Percentiles rank a stretch among this genome's conserved stretches.
phyloP scores from a whole-genome alignment of 331 rosid species.

The Saraca asoca region DNA sequence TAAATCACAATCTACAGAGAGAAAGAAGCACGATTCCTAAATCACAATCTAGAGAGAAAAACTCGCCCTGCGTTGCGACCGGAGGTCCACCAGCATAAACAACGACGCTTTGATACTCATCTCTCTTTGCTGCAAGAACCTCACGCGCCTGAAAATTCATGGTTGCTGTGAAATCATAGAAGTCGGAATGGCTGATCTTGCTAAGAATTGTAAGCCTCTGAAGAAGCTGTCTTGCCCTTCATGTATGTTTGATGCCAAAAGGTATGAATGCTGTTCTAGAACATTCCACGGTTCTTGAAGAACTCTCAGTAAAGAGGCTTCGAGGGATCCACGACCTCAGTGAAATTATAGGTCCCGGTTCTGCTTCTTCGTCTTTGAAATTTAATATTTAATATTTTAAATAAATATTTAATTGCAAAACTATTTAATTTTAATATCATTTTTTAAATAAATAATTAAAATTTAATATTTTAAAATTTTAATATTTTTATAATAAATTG shows the following conservation, averaged over 20 bases:
- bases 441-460: too few relatives aligned
- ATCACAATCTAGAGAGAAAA: too few relatives aligned
- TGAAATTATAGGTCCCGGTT: conserved; percentile 45
- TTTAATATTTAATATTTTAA: too few relatives aligned
- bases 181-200: conserved; percentile 56
- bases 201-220: conserved; percentile 55
- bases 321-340: conserved; percentile 54
- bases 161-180: conserved; percentile 71
- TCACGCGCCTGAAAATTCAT: conserved; percentile 71
- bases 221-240: conserved; percentile 76
- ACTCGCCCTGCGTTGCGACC: conserved; percentile 70
- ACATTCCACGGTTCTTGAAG: conserved; percentile 63
- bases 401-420: too few relatives aligned
- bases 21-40: too few relatives aligned
- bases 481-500: too few relatives aligned
- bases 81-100: conserved; percentile 57
- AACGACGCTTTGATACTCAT: conserved; percentile 63
- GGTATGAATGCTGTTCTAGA: conserved; percentile 65
- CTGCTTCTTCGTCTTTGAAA: conserved; percentile 53
- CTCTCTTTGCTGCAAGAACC: conserved; percentile 62
- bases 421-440: too few relatives aligned
- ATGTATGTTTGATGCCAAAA: conserved; percentile 60
- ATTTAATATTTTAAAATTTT: too few relatives aligned
- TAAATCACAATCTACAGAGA: too few relatives aligned
- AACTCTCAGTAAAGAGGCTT: conserved; percentile 76